Base-by-base conservation (phyloP, 306 rosid species). In the Carpinus viminea region DNA sequence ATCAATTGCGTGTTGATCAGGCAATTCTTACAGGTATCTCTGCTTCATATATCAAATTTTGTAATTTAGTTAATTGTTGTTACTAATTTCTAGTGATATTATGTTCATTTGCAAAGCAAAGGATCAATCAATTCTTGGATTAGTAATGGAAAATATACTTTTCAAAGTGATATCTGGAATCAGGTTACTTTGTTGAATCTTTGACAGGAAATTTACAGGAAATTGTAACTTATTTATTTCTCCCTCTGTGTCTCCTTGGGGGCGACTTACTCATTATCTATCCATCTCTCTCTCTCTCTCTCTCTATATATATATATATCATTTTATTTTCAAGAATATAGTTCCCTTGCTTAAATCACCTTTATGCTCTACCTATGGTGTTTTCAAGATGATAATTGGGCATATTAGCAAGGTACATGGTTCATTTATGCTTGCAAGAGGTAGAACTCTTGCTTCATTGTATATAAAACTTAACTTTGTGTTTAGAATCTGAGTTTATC, bases 21-120 rank as follows among this genome's bases (percentile, higher is more conserved):
- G 98, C 98, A 70, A 92, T 93, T 86, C 97, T 95, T 79, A 95
- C 99, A 72, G 99, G 98, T 94, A 87, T 47, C n/a, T 52, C 68
- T 80, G 62, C 59, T 79, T 43, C 17, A 56, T 60, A 28, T 64
- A 15, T 56, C 45, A 11, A 5, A 48, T 43, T 60, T 76, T 73
- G 21, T 75, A 20, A 20, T 12, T 61, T 31, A 17, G 46, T 13
- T 12, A 7, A 48, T 66, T 41, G 47, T 41, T 41, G 45, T 41
- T 41, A 41, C 45, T 41, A 7, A 41, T 41, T 41, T 41, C 45
- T 41, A 41, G 45, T 41, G 45, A 5, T 41, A 41, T 5, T 41
- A 41, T 41, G 45, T 13, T 62, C 43, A 28, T 28, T 3, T 62
- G 69, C 45, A 62, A 62, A 31, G 20, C 43, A 31, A 41, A 68